Percentiles rank a stretch among this genome's conserved stretches.
phyloP scores from a whole-genome alignment of 2,329 filamentous ascomycete genomes.

The Pseudocercospora vitis region DNA sequence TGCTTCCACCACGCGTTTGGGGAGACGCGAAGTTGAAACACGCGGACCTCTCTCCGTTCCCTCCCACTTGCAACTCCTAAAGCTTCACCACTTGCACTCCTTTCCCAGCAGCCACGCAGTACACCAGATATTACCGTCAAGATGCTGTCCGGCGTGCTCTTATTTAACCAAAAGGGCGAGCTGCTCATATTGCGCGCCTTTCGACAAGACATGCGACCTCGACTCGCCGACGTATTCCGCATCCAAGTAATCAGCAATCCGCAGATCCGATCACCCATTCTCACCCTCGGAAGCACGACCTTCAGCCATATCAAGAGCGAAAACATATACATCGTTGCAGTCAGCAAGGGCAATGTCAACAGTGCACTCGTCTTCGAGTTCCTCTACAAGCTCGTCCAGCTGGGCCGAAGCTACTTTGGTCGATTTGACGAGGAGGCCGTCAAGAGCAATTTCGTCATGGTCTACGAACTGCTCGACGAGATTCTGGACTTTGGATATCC shows the following conservation, averaged over 20 bases:
- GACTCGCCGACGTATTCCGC: conserved; percentile 97
- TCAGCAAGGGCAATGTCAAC: conserved; percentile 99
- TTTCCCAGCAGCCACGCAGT: not conserved
- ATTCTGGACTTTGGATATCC: conserved; percentile 99
- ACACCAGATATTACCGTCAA: conserved; percentile 38
- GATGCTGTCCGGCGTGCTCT: conserved; percentile 95
- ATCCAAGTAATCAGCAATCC: conserved; percentile 98
- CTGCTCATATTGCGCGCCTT: conserved; percentile 99
- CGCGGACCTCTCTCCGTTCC: not conserved
- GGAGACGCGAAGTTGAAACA: conserved; percentile 16
- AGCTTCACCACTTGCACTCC: conserved; percentile 5
- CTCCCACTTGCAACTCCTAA: conserved; percentile 5
- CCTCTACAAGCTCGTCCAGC: conserved; percentile 82
- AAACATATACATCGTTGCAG: conserved; percentile 95
- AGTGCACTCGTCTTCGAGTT: conserved; percentile 98
- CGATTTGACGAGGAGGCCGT: conserved; percentile 99
- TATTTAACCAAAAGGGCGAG: conserved; percentile 99
- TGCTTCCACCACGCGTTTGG: conserved; percentile 1
- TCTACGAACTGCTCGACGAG: conserved; percentile 96
- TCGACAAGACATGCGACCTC: conserved; percentile 95
- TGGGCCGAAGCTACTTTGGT: conserved; percentile 95
- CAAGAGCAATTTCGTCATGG: conserved; percentile 99
- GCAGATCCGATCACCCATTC: conserved; percentile 93
- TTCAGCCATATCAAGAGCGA: conserved; percentile 99
- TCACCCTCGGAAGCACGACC: conserved; percentile 94